Evolutionary conservation across 352 stramenopile genomes (phyloP).

Genomic region (Poterioochromonas sp.): DNA sequence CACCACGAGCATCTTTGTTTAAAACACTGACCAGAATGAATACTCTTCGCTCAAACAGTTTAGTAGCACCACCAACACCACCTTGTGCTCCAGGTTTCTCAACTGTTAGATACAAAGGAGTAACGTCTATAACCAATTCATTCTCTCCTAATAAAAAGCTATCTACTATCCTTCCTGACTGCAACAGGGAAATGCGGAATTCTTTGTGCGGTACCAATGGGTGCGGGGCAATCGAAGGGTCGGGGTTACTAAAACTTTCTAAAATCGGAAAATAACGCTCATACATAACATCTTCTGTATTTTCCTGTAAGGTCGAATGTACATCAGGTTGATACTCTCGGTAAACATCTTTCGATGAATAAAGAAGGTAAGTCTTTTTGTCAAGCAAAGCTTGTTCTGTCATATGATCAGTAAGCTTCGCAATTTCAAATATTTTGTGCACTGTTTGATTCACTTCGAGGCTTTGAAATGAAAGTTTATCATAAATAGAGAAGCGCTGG

Average conservation of each 20-base stretch:
- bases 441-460: background rate
- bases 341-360: background rate
- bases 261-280: conserved; percentile 21
- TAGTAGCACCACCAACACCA: background rate
- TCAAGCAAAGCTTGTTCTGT: conserved; percentile 19
- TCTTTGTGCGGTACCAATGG: background rate
- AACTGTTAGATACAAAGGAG: background rate
- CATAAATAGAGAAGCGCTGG: background rate
- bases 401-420: background rate
- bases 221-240: background rate
- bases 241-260: background rate
- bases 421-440: background rate
- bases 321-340: background rate
- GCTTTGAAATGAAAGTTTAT: background rate
- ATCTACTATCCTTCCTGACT: background rate
- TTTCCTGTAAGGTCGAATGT: background rate
- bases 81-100: conserved; percentile 2
- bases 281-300: background rate
- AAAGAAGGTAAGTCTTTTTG: background rate
- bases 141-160: background rate
- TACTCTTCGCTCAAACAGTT: background rate
- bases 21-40: background rate
- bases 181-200: background rate
- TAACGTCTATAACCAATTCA: conserved; percentile 1
- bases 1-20: background rate